phyloP scores from a whole-genome alignment of 148 eudicot species.

The Nepenthes mirabilis region DNA sequence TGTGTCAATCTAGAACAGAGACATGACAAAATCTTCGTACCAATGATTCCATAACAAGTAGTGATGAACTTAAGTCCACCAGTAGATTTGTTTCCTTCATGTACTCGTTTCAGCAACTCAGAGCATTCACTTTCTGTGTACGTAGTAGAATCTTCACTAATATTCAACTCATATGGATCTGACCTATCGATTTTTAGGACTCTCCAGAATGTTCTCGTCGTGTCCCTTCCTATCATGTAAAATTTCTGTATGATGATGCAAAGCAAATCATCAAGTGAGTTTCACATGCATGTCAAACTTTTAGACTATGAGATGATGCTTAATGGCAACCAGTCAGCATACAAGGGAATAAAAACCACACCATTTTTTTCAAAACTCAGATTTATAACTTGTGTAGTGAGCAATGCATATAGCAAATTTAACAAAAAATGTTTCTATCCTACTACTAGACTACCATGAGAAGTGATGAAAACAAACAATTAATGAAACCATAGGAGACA shows the following conservation, averaged over 20 bases:
- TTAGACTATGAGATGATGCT: too few species aligned
- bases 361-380: too few species aligned
- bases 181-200: constrained; percentile 73
- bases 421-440: too few species aligned
- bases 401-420: too few species aligned
- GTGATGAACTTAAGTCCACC: constrained; percentile 92
- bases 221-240: constrained; percentile 86
- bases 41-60: constrained; percentile 81
- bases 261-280: background rate
- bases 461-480: too few species aligned
- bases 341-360: too few species aligned
- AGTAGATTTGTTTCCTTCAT: constrained; percentile 76
- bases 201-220: constrained; percentile 74
- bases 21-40: constrained; percentile 26
- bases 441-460: too few species aligned
- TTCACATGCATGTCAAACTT: too few species aligned
- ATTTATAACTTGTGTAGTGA: too few species aligned
- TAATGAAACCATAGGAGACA: too few species aligned
- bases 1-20: background rate
- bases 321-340: too few species aligned
- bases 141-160: constrained; percentile 68
- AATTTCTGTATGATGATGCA: constrained; percentile 37
- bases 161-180: constrained; percentile 65
- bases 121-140: constrained; percentile 68
- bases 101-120: constrained; percentile 65